Conservation (phyloP, 345 rosid genomes). For the Eucalyptus pauciflora region DNA sequence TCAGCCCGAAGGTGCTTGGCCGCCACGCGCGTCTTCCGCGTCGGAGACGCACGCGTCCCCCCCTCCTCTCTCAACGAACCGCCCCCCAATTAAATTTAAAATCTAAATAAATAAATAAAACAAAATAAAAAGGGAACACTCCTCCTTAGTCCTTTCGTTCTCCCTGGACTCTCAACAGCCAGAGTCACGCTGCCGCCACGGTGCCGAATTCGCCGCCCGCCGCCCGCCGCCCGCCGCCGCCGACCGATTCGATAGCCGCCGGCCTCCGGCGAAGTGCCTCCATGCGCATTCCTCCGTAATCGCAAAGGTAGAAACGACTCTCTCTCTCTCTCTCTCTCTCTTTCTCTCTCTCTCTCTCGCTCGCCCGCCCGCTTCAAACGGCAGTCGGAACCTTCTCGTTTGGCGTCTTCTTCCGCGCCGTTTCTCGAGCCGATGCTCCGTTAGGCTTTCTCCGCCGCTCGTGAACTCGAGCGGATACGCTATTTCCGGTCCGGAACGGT, state of each 20-base stretch:
- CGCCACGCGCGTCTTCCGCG: background rate
- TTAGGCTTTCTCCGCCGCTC: background rate
- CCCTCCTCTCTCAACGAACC: background rate
- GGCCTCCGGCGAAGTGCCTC: background rate
- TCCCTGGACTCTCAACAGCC: background rate
- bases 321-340: background rate
- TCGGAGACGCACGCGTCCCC: background rate
- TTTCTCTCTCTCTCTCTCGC: background rate
- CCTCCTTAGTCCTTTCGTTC: background rate
- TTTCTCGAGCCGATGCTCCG: background rate
- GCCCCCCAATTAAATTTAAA: background rate
- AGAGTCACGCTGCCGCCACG: background rate
- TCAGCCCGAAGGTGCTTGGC: background rate
- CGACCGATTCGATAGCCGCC: background rate
- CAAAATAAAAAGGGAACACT: background rate
- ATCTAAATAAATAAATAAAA: background rate
- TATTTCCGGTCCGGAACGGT: background rate
- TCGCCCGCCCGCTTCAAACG: background rate
- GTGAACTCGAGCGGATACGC: background rate
- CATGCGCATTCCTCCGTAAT: background rate
- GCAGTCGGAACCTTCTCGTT: background rate
- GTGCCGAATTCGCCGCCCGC: background rate
- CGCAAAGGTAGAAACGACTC: background rate
- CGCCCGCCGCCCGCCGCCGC: background rate
- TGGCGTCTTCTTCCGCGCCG: background rate